phyloP scores from a whole-genome alignment of 2,329 filamentous ascomycete species.

The Alternaria sp. region DNA sequence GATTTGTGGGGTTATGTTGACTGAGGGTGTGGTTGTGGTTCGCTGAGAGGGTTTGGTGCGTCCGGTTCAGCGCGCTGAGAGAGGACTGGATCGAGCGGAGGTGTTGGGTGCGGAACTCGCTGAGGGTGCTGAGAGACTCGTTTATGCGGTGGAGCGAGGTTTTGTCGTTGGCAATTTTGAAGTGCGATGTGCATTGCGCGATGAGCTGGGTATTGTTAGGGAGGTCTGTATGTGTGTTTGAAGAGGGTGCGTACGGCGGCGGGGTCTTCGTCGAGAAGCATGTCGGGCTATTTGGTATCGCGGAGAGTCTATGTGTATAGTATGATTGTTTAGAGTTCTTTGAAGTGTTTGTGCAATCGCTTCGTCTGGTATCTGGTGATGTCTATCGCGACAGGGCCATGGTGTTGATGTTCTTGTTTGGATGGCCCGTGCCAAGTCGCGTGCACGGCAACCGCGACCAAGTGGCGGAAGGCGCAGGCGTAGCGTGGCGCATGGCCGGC shows the following conservation, averaged over 20 bases:
- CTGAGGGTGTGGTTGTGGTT: slow-evolving; percentile 79
- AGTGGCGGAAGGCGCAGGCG: slow-evolving; percentile 18
- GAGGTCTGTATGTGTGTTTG: neutral
- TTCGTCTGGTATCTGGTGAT: neutral
- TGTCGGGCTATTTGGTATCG: slow-evolving; percentile 56
- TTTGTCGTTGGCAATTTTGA: slow-evolving; percentile 92
- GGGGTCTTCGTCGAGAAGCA: slow-evolving; percentile 95
- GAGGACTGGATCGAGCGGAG: slow-evolving; percentile 52
- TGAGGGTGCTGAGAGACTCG: slow-evolving; percentile 82
- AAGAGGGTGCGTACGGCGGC: slow-evolving; percentile 67
- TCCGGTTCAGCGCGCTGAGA: slow-evolving; percentile 69
- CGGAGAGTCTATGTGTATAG: neutral
- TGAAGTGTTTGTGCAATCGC: neutral
- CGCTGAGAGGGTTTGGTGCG: slow-evolving; percentile 73
- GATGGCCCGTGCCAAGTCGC: slow-evolving; percentile 29
- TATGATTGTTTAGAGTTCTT: neutral
- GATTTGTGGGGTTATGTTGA: slow-evolving; percentile 76
- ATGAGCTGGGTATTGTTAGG: slow-evolving; percentile 70
- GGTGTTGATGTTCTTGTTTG: slow-evolving; percentile 44
- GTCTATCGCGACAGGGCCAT: slow-evolving; percentile 22
- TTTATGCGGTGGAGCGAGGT: slow-evolving; percentile 80
- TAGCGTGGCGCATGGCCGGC: slow-evolving; percentile 8
- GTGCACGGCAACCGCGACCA: slow-evolving; percentile 38
- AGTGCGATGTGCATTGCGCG: slow-evolving; percentile 88
- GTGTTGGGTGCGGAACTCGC: slow-evolving; percentile 80